These are phyloP conservation scores for Phialophora chinensis DNA, from an alignment of 2,329 filamentous ascomycete genomes.

Conservation along the genomic window DNA sequence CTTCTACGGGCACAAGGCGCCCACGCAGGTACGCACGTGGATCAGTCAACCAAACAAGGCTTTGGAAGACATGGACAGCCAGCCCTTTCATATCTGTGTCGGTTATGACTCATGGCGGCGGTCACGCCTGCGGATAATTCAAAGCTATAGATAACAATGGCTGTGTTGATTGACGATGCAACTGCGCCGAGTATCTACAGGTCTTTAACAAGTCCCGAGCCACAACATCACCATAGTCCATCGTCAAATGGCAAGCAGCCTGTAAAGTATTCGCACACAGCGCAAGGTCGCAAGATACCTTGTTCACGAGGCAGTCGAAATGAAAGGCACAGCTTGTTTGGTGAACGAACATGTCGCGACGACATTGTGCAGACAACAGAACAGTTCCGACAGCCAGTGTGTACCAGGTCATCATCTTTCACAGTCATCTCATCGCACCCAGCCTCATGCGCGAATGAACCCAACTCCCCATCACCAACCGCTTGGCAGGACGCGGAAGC, in stretches of 20 bases:
- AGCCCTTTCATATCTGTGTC: not conserved
- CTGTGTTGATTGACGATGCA: not conserved
- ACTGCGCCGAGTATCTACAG: not conserved
- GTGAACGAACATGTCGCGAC: not conserved
- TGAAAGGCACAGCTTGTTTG: not conserved
- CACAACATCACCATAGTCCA: not conserved
- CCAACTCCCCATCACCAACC: not conserved
- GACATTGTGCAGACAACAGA: not conserved
- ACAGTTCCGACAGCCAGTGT: not conserved
- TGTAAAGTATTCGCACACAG: not conserved
- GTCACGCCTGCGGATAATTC: not conserved
- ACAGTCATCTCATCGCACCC: not conserved
- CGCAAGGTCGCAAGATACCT: not conserved
- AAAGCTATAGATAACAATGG: not conserved
- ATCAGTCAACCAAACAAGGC: not conserved
- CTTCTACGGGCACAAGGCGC: no score
- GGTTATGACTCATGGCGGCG: not conserved
- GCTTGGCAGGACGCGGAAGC: not conserved
- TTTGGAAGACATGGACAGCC: not conserved
- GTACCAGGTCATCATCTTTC: not conserved
- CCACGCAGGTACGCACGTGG: not conserved
- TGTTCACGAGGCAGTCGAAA: not conserved
- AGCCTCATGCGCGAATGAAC: not conserved
- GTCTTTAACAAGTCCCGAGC: not conserved
- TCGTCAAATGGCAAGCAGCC: not conserved